Evolutionary conservation across 345 rosid genomes (phyloP), one percentile per base, ranked within the genome.

Genomic region (Citrus maxima): DNA sequence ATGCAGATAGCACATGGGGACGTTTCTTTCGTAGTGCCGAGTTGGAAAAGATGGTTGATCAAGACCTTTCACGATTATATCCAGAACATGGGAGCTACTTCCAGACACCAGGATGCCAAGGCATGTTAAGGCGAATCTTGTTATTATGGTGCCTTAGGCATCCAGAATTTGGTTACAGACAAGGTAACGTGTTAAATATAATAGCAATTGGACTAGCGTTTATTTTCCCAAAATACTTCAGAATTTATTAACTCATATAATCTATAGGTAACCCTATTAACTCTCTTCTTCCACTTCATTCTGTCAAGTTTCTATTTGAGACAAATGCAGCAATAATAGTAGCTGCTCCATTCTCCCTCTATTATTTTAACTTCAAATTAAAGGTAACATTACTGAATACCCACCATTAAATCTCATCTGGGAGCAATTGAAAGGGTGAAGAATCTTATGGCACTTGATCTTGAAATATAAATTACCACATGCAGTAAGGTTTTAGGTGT

Each of bases 41-140:
- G 88, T 85, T 96, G 75, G 99, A 94, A 82, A 96, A 92, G 85
- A 94, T 93, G 74, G 89, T 96, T 73, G 98, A 96, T 83, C 94
- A 94, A 83, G 99, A 96, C 84, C 87, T 96, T 18, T 90, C 98
- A 1, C 92, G 99, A 59, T 87, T 96, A 76, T 96, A 96, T 87
- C 99, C 99, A 0, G 98, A 93, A 80, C 97, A 94, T 75, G 94
- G 93, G 77, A 94, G 90, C 72, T 96, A 90, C 89, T 96, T 96
- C 75, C 99, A 96, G 85, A 92, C 99, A 62, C 89, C 95, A 61
- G 97, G 95, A 64, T 96, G 98, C 81, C 99, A 96, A 87, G 97
- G 99, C 51, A 89, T 96, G 92, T 79, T 96, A 54, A 96, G 99
- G 79, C 88, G 98, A 35, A 89, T 96, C 67, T 79, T 94, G 84